phyloP scores from a whole-genome alignment of 2,329 filamentous ascomycete genomes.

The Trichophyton simii region DNA sequence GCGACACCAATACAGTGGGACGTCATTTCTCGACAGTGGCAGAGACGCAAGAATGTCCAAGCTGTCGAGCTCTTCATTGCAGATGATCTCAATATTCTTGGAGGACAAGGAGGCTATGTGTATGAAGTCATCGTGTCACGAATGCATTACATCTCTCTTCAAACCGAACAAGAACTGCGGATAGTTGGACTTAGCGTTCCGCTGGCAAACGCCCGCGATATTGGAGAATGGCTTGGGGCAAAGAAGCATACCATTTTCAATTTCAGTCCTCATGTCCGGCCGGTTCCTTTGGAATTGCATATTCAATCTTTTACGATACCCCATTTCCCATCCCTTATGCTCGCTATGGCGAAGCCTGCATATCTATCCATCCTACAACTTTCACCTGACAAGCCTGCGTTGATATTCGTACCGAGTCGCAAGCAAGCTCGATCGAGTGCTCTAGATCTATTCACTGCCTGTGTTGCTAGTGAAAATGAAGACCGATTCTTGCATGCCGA shows the following conservation, averaged over 20 bases:
- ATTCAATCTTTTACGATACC: slow-evolving; percentile 92
- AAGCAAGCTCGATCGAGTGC: slow-evolving; percentile 87
- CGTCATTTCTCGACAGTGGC: slow-evolving; percentile 89
- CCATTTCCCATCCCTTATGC: slow-evolving; percentile 95
- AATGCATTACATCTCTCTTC: slow-evolving; percentile 89
- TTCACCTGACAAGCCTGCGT: slow-evolving; percentile 75
- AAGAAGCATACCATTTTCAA: slow-evolving; percentile 98
- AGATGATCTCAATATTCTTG: slow-evolving; percentile 88
- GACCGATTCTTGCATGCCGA: slow-evolving; percentile 86
- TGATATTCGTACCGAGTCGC: slow-evolving; percentile 83
- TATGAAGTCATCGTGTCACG: slow-evolving; percentile 97
- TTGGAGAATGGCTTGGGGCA: slow-evolving; percentile 96
- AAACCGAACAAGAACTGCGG: slow-evolving; percentile 71
- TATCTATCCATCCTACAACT: slow-evolving; percentile 81
- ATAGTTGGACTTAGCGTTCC: slow-evolving; percentile 87
- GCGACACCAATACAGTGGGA: slow-evolving; percentile 95
- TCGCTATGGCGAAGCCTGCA: slow-evolving; percentile 92
- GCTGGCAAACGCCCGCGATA: slow-evolving; percentile 79
- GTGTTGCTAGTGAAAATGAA: slow-evolving; percentile 77
- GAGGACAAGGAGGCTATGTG: slow-evolving; percentile 70
- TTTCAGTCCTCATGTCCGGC: slow-evolving; percentile 84
- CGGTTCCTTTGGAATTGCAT: slow-evolving; percentile 81
- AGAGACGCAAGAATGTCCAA: slow-evolving; percentile 88
- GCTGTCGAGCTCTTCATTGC: slow-evolving; percentile 83
- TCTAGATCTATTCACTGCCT: slow-evolving; percentile 75